These are phyloP conservation scores for Jaltomata sinuosa DNA, from an alignment of 257 asterid genomes.

Conservation along the genomic window DNA sequence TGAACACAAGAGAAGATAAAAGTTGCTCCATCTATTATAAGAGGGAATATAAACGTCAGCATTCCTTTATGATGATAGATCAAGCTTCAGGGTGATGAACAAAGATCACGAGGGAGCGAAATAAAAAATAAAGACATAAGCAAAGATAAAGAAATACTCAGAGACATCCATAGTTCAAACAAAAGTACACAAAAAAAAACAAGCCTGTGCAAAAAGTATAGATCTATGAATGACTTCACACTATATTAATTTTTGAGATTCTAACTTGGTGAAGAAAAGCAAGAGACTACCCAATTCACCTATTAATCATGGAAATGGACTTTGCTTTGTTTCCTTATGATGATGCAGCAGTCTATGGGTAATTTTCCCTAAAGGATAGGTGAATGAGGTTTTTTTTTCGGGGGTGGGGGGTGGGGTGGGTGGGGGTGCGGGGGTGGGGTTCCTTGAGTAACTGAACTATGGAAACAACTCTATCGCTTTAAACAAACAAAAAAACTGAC, in stretches of 20 bases:
- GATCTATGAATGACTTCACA: neutral
- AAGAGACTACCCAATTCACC: neutral
- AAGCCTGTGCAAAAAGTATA: neutral
- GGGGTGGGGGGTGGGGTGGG: no score
- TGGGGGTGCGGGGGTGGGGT: no score
- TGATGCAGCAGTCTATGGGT: no score
- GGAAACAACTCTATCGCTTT: no score
- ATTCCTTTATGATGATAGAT: neutral
- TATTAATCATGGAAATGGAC: no score
- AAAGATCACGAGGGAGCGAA: neutral
- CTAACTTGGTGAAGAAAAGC: neutral
- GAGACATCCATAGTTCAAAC: neutral
- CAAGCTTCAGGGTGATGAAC: neutral
- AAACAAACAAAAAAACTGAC: neutral
- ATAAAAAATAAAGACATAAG: neutral
- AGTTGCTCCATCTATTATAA: constrained; percentile 63
- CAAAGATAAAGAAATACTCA: neutral
- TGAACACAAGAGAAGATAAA: constrained; percentile 63
- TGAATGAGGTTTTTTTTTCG: no score
- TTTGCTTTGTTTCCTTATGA: no score
- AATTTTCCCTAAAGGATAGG: no score
- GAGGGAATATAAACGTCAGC: neutral
- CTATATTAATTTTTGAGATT: neutral
- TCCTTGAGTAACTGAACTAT: no score
- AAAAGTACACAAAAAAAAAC: neutral